A percentile compares a stretch with the other conserved stretches of the same genome.
Evolutionary conservation across 2,329 filamentous ascomycete genomes (phyloP).

Genomic region (Colletotrichum spinosum): DNA sequence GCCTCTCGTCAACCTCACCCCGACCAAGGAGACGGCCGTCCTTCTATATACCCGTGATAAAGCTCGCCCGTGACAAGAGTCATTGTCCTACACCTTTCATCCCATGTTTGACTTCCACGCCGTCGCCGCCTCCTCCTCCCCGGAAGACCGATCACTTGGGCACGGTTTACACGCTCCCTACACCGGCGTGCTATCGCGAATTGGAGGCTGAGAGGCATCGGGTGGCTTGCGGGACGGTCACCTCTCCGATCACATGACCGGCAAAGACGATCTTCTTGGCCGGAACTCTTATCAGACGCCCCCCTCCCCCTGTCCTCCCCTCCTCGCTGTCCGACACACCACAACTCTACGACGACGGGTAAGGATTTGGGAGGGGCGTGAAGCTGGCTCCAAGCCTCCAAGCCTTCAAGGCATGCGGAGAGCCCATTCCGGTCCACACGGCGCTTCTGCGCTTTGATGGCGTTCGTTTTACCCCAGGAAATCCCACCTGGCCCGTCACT

Average conservation of each 20-base stretch:
- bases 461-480: slow-evolving; percentile 19
- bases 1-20: background rate
- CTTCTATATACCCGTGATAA: slow-evolving; percentile 38
- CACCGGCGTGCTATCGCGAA: slow-evolving; percentile 17
- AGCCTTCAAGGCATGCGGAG: background rate
- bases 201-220: slow-evolving; percentile 20
- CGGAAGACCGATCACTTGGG: slow-evolving; percentile 20
- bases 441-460: slow-evolving; percentile 6
- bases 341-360: background rate
- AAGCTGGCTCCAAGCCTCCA: too few species aligned
- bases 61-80: slow-evolving; percentile 15
- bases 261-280: background rate
- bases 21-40: slow-evolving; percentile 16
- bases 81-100: slow-evolving; percentile 16
- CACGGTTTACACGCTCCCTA: slow-evolving; percentile 17
- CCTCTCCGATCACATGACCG: slow-evolving; percentile 21
- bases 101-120: slow-evolving; percentile 5
- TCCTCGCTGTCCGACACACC: too few species aligned
- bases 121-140: slow-evolving; percentile 6
- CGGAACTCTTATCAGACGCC: slow-evolving; percentile 19
- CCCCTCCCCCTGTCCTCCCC: background rate
- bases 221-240: slow-evolving; percentile 7
- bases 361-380: background rate
- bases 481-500: slow-evolving; percentile 11
- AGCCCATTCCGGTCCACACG: background rate